These are phyloP conservation scores for Gnaphalium uliginosum DNA, from an alignment of 129 eudicot genomes.

Conservation along the genomic window DNA sequence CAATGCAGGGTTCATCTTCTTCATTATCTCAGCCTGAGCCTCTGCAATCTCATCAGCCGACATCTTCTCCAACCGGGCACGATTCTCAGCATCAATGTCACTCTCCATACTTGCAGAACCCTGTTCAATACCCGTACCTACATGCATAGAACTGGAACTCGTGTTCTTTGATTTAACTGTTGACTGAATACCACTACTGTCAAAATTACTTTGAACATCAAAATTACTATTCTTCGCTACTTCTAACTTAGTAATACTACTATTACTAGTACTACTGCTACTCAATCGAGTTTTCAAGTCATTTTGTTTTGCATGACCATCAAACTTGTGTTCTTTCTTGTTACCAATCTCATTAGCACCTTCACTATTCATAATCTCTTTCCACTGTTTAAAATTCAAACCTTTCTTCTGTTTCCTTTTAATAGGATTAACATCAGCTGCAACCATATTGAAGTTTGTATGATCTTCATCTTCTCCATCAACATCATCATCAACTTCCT, in stretches of 20 bases:
- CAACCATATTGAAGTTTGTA: conserved; percentile 37
- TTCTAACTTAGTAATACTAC: conserved; percentile 2
- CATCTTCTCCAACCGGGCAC: conserved; percentile 65
- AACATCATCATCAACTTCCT: conserved; percentile 33
- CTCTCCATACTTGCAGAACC: conserved; percentile 50
- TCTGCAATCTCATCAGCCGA: conserved; percentile 87
- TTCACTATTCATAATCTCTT: conserved; percentile 40
- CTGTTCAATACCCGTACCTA: conserved; percentile 27
- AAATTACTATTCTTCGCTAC: conserved; percentile 12
- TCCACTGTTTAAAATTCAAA: conserved; percentile 71
- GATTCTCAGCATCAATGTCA: conserved; percentile 91
- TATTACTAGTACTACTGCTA: neutral
- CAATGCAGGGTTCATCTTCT: conserved; percentile 63
- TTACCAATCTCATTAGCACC: conserved; percentile 16
- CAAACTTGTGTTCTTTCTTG: conserved; percentile 33
- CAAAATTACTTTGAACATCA: neutral
- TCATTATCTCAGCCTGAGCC: conserved; percentile 73
- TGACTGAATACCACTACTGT: conserved; percentile 20
- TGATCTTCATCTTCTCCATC: conserved; percentile 50
- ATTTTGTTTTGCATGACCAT: conserved; percentile 27
- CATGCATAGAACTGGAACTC: conserved; percentile 21
- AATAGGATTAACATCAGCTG: conserved; percentile 68
- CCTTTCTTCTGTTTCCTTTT: conserved; percentile 71
- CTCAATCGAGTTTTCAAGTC: conserved; percentile 20
- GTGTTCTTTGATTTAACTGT: conserved; percentile 10